Evolutionary conservation across 1,284 basidiomycete genomes (phyloP).

Genomic region (Puccinia horiana): DNA sequence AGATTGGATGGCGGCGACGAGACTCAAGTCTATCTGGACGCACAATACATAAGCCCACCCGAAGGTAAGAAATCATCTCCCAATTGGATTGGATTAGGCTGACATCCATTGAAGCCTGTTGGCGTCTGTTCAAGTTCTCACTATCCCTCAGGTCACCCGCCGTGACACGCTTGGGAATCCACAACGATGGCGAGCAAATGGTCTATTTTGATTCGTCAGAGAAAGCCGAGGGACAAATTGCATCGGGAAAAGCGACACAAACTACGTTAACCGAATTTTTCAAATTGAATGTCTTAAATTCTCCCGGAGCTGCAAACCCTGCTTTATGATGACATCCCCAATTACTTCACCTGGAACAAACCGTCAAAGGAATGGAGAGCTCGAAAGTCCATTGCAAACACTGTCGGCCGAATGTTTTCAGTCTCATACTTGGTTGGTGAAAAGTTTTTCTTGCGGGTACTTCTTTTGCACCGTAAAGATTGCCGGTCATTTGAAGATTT

Average conservation of each 20-base stretch:
- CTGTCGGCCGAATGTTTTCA: background rate
- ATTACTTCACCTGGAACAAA: background rate
- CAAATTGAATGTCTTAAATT: background rate
- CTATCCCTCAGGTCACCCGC: background rate
- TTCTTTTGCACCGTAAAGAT: background rate
- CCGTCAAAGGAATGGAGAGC: background rate
- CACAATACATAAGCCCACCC: conserved; percentile 60
- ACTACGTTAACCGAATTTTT: conserved; percentile 8
- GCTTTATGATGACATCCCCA: background rate
- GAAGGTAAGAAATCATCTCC: conserved; percentile 60
- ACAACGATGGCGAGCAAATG: background rate
- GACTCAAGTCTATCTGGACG: conserved; percentile 54
- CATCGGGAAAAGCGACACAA: background rate
- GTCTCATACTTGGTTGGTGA: background rate
- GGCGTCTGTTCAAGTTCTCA: background rate
- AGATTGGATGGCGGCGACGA: too few relatives aligned
- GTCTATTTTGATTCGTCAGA: background rate
- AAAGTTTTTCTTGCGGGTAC: too few relatives aligned
- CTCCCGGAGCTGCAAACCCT: background rate
- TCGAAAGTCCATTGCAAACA: background rate
- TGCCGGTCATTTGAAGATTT: background rate
- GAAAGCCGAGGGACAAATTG: background rate
- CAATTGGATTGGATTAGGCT: background rate
- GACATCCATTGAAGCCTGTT: background rate
- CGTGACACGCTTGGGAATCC: background rate